Evolutionary conservation across 1,139 yeast genomes (phyloP), one percentile per base, ranked within the genome.

Genomic region (Spathaspora jeffriesii): DNA sequence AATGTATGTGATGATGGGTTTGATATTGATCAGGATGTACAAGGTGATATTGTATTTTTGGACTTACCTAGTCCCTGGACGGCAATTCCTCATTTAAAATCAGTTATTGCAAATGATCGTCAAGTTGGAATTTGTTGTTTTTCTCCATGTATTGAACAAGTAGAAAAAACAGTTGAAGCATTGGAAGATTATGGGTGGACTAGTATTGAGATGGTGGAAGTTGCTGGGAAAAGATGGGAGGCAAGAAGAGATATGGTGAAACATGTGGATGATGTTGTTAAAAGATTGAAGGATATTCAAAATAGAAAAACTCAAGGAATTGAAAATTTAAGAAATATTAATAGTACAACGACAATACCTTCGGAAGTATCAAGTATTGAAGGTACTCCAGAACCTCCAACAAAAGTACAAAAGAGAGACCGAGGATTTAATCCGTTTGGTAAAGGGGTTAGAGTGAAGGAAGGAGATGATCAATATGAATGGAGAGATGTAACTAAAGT

Each of bases 41-140:
- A 76, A 34, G 96, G 89, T 0, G 84, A 85, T 47, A 84, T 85
- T 2, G 82, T 93, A 0, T 95, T 95, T 60, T 76, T 95, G 54
- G 99, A 95, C 63, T 76, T 95, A 44, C 99, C 99, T 1, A 85
- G 97, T 5, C 99, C 99, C 4, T 93, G 99, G 98, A 84, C 84
- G 23, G 99, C 99, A 10, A 86, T 95, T 48, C 91, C 92, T 6
- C 86, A 88, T 63, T 70, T 93, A 42, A 69, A 74, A 22, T 58
- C 63, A 32, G 96, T 88, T 4, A 76, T 89, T 17, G 70, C 87
- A n/a, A 64, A 67, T 8, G 69, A 69, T 21, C 71, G 76, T 49
- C 71, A 76, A 40, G 86, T 83, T 11, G 84, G 87, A 2, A 78
- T 93, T 45, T 93, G 99, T 67, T 93, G 98, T 65, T 93, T 93